These are phyloP conservation scores for Aspergillus udagawae DNA, from an alignment of 2,329 filamentous ascomycete species.

Conservation along the genomic window DNA sequence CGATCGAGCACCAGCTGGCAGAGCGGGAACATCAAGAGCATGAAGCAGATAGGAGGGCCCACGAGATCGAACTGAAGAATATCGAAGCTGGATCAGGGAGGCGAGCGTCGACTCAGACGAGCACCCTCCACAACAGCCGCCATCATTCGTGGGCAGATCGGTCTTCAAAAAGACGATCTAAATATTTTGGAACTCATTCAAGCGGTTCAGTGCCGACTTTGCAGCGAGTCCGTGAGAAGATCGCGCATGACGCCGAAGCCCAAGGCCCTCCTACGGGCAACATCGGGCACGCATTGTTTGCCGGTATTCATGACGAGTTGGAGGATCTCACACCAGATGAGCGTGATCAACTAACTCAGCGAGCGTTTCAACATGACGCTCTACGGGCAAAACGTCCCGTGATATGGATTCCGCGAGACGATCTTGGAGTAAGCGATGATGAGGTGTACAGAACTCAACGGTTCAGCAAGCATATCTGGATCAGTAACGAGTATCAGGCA, in stretches of 20 bases:
- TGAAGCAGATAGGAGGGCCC: conserved; percentile 36
- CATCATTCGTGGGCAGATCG: conserved; percentile 43
- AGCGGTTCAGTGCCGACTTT: conserved; percentile 30
- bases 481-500: conserved; percentile 88
- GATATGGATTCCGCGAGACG: conserved; percentile 90
- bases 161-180: conserved; percentile 36
- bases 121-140: conserved; percentile 25
- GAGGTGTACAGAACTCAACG: conserved; percentile 75
- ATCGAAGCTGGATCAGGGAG: conserved; percentile 26
- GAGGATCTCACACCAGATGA: conserved; percentile 91
- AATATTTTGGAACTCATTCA: conserved; percentile 36
- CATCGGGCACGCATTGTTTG: conserved; percentile 78
- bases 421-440: conserved; percentile 85
- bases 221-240: conserved; percentile 32
- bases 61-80: conserved; percentile 47
- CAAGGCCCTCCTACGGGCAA: conserved; percentile 55
- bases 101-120: conserved; percentile 14
- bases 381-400: conserved; percentile 78
- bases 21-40: conserved; percentile 40
- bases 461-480: conserved; percentile 79
- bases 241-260: conserved; percentile 60
- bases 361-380: conserved; percentile 88
- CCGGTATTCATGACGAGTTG: conserved; percentile 84
- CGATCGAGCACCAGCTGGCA: conserved; percentile 45
- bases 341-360: conserved; percentile 75